Conservation (phyloP, 31 red algal species). For the Bonnemaisonia californica region DNA sequence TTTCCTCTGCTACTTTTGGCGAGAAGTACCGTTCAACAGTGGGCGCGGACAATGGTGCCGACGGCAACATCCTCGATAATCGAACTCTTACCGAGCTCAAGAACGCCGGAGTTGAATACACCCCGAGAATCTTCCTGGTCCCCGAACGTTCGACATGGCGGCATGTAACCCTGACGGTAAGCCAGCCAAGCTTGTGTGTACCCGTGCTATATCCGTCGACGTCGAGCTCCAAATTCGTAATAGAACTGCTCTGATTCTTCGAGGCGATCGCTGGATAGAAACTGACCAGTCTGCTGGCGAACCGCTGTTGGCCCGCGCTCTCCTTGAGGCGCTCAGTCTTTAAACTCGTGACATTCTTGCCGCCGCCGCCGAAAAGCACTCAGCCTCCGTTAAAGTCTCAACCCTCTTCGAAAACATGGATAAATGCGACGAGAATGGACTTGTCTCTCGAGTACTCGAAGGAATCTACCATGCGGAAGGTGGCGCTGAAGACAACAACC, state of each 20-base stretch:
- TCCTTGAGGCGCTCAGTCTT: neutral
- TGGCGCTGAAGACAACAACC: slow-evolving; percentile 6
- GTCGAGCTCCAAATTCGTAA: neutral
- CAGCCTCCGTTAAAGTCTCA: neutral
- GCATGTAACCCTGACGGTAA: neutral
- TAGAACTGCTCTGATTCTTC: neutral
- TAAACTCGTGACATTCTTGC: neutral
- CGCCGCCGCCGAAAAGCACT: neutral
- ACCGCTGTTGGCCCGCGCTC: neutral
- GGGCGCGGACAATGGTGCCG: slow-evolving; percentile 6
- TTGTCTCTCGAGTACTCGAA: neutral
- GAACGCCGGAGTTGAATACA: neutral
- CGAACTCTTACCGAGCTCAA: neutral
- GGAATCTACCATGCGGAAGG: slow-evolving; percentile 1
- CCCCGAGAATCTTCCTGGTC: neutral
- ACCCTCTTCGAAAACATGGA: neutral
- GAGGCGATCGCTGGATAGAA: neutral
- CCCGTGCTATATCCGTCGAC: neutral
- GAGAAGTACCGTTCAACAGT: neutral
- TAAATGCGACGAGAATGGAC: neutral
- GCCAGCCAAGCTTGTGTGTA: neutral
- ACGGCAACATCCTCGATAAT: neutral
- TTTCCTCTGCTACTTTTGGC: slow-evolving; percentile 34
- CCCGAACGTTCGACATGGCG: slow-evolving; percentile 8
- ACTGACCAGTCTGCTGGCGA: neutral